These are phyloP conservation scores for Ceratobasidium sp. DNA, from an alignment of 1,284 basidiomycete species.

Conservation along the genomic window DNA sequence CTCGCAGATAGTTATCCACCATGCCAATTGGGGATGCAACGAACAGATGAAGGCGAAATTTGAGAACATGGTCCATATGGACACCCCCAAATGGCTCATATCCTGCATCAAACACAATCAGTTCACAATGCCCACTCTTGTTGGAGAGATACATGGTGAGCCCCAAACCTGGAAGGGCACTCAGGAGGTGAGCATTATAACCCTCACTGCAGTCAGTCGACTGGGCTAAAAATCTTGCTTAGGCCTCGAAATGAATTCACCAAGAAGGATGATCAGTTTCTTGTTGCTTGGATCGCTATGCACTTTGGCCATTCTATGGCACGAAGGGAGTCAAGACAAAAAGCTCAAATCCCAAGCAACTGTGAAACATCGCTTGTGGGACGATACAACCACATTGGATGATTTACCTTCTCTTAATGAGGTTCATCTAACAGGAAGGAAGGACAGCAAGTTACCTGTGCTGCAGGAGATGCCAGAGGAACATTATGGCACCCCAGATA, in stretches of 20 bases:
- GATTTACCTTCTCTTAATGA: too few relatives aligned
- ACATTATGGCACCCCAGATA: too few relatives aligned
- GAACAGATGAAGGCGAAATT: too few relatives aligned
- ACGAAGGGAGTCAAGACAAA: too few relatives aligned
- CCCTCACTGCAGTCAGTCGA: too few relatives aligned
- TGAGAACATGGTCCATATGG: not conserved
- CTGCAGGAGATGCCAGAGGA: too few relatives aligned
- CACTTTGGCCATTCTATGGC: not conserved
- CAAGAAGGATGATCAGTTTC: not conserved
- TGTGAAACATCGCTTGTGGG: too few relatives aligned
- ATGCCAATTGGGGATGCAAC: not conserved
- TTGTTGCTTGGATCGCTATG: too few relatives aligned
- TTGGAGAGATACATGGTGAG: not conserved
- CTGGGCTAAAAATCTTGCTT: not conserved
- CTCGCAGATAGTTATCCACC: constrained; percentile 1
- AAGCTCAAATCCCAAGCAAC: too few relatives aligned
- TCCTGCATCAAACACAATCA: not conserved
- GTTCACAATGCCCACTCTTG: not conserved
- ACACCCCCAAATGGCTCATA: not conserved
- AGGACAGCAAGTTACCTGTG: too few relatives aligned
- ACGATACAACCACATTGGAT: too few relatives aligned
- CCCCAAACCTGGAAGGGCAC: not conserved
- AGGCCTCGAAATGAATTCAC: constrained; percentile 20
- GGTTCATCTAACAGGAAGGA: too few relatives aligned
- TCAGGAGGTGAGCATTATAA: not conserved